A percentile compares a stretch with the other conserved stretches of the same genome.
phyloP scores from a whole-genome alignment of 2,329 filamentous ascomycete genomes.

The Zymoseptoria passerinii region DNA sequence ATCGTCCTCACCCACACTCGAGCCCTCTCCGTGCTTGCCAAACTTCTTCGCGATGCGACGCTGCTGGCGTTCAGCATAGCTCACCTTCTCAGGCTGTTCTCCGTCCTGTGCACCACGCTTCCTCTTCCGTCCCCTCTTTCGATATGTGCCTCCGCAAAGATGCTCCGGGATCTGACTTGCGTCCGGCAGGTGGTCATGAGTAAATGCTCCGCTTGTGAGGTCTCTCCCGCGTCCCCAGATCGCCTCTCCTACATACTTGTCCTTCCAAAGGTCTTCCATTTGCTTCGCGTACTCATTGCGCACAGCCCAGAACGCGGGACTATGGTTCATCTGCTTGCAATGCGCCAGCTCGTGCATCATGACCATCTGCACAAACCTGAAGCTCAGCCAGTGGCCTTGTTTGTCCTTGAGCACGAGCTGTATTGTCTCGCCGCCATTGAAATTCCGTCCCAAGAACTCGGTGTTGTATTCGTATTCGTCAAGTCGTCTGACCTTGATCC shows the following conservation, averaged over 20 bases:
- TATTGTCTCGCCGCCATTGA: constrained; percentile 81
- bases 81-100: constrained; percentile 42
- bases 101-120: constrained; percentile 36
- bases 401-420: constrained; percentile 72
- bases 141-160: constrained; percentile 74
- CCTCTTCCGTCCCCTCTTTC: constrained; percentile 45
- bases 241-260: constrained; percentile 69
- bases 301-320: constrained; percentile 69
- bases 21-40: constrained; percentile 71
- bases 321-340: constrained; percentile 89
- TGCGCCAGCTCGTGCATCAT: constrained; percentile 92
- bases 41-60: constrained; percentile 67
- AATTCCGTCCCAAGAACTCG: constrained; percentile 82
- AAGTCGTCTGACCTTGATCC: constrained; percentile 45
- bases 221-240: constrained; percentile 68
- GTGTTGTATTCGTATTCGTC: constrained; percentile 75
- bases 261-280: constrained; percentile 62
- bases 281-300: constrained; percentile 64
- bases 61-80: constrained; percentile 66
- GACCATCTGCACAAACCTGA: constrained; percentile 81
- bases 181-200: constrained; percentile 53
- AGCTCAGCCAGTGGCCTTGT: constrained; percentile 62
- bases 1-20: constrained; percentile 61
- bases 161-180: constrained; percentile 43
- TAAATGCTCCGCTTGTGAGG: constrained; percentile 54